These are phyloP conservation scores for Rutstroemia sp. DNA, from an alignment of 2,329 filamentous ascomycete genomes.

Conservation along the genomic window DNA sequence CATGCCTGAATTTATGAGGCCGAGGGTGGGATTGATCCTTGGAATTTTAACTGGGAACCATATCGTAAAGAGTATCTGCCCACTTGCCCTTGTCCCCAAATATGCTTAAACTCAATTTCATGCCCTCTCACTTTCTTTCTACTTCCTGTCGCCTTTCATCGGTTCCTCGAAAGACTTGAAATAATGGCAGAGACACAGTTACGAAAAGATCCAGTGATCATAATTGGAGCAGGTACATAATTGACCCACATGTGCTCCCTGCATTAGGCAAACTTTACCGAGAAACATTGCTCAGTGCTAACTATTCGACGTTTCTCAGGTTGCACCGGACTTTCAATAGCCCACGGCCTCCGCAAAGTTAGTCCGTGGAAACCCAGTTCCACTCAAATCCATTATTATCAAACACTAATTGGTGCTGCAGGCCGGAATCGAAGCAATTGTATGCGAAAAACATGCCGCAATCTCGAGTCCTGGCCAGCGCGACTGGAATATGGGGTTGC, in stretches of 20 bases:
- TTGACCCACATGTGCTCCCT: neutral
- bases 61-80: too few relatives aligned
- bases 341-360: constrained; percentile 35
- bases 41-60: too few relatives aligned
- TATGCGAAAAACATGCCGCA: constrained; percentile 24
- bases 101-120: too few relatives aligned
- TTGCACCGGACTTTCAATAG: constrained; percentile 34
- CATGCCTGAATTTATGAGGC: too few relatives aligned
- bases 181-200: neutral
- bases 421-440: constrained; percentile 17
- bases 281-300: neutral
- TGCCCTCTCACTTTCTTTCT: too few relatives aligned
- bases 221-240: constrained; percentile 19
- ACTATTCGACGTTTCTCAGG: constrained; percentile 21
- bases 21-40: too few relatives aligned
- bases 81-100: too few relatives aligned
- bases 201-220: constrained; percentile 10
- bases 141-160: too few relatives aligned
- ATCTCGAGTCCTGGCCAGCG: constrained; percentile 21
- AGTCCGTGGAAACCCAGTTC: neutral
- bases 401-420: neutral
- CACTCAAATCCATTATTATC: neutral
- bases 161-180: neutral
- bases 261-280: too few relatives aligned
- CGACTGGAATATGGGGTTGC: constrained; percentile 33